phyloP scores from a whole-genome alignment of 495 filamentous ascomycete genomes.

The Xylaria palmicola region DNA sequence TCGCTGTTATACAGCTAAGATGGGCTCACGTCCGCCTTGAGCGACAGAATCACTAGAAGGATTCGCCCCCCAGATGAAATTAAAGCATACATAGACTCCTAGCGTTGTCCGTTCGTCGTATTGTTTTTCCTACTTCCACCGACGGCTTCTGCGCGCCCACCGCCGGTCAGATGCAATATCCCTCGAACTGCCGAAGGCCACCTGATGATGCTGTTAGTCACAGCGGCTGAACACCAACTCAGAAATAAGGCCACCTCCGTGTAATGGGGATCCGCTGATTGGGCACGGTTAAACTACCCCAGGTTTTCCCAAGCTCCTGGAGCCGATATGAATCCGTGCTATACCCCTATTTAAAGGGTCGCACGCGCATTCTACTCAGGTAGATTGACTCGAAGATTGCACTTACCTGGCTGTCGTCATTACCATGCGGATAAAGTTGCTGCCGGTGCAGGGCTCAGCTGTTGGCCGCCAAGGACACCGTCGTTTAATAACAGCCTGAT shows the following conservation, averaged over 20 bases:
- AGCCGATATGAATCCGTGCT: neutral
- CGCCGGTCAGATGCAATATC: neutral
- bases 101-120: no score
- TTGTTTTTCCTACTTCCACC: neutral
- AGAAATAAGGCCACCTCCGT: neutral
- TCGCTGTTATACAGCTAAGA: no score
- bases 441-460: neutral
- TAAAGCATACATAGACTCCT: no score
- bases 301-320: conserved; percentile 5
- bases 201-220: neutral
- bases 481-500: neutral
- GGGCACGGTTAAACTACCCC: conserved; percentile 10
- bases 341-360: neutral
- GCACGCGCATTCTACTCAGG: neutral
- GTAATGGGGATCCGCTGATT: neutral
- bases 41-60: no score
- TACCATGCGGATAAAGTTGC: neutral
- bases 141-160: neutral
- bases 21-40: no score
- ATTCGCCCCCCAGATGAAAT: no score
- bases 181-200: conserved; percentile 5
- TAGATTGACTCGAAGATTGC: neutral
- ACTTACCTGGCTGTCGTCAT: neutral
- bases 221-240: neutral
- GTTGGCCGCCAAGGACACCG: neutral